Evolutionary conservation across 2,329 filamentous ascomycete genomes (phyloP).

Genomic region (Eurotiales sp.): DNA sequence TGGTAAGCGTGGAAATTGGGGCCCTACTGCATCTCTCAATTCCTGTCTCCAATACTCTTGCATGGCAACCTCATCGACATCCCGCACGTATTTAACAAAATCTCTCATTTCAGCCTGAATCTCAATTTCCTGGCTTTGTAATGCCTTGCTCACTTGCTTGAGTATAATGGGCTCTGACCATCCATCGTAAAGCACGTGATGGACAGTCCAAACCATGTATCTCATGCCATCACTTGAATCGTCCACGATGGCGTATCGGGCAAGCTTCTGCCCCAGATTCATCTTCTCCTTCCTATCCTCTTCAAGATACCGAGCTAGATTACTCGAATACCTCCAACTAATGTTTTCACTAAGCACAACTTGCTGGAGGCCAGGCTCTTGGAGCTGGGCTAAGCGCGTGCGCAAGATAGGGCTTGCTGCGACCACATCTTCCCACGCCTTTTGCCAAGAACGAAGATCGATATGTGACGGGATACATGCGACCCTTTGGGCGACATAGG

Average conservation of each 20-base stretch:
- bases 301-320: constrained; percentile 26
- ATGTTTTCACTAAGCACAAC: constrained; percentile 34
- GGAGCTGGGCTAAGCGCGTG: constrained; percentile 40
- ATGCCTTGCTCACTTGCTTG: constrained; percentile 28
- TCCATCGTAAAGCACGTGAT: constrained; percentile 53
- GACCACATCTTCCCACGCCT: constrained; percentile 43
- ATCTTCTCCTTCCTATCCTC: constrained; percentile 28
- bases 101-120: constrained; percentile 26
- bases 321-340: constrained; percentile 26
- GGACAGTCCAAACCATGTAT: constrained; percentile 49
- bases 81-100: constrained; percentile 33
- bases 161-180: constrained; percentile 40
- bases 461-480: constrained; percentile 34
- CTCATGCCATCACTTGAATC: constrained; percentile 20
- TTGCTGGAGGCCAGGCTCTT: constrained; percentile 34
- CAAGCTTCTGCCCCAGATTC: constrained; percentile 33
- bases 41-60: constrained; percentile 48
- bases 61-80: constrained; percentile 38
- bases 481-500: constrained; percentile 45
- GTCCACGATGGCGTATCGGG: constrained; percentile 32
- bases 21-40: constrained; percentile 43
- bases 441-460: constrained; percentile 35
- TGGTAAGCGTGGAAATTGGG: constrained; percentile 50
- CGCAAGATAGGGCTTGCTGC: constrained; percentile 43
- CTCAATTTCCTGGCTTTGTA: constrained; percentile 30